A percentile compares a stretch with the other conserved stretches of the same genome.
These are phyloP conservation scores for Liquidambar formosana DNA, from an alignment of 164 flowering plant genomes.

Conservation along the genomic window DNA sequence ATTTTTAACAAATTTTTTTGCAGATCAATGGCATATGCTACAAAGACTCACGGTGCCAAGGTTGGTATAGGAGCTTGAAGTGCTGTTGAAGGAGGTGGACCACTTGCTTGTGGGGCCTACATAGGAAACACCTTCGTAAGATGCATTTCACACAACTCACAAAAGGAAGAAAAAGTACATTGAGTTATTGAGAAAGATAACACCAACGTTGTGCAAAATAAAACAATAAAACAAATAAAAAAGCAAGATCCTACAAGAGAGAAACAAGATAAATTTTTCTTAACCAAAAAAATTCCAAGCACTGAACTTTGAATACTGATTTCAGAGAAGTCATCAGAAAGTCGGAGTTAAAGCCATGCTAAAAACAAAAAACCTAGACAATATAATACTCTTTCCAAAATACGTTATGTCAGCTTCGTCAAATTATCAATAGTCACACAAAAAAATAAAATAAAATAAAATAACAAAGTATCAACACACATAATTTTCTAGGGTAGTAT, in stretches of 20 bases:
- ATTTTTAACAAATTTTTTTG: not conserved
- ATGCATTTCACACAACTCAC: not conserved
- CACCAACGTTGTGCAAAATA: not conserved
- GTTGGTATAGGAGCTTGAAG: conserved; percentile 47
- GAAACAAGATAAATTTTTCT: too few species aligned
- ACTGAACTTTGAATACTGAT: too few species aligned
- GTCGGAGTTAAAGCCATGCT: too few species aligned
- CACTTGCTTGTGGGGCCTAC: conserved; percentile 53
- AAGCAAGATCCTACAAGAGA: not conserved
- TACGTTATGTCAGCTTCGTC: too few species aligned
- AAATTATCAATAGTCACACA: too few species aligned
- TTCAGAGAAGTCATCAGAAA: too few species aligned
- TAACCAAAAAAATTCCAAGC: too few species aligned
- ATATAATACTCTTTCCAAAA: too few species aligned
- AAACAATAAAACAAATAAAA: not conserved
- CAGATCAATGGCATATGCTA: not conserved
- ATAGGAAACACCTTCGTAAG: conserved; percentile 1
- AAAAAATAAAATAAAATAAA: too few species aligned
- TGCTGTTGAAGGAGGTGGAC: conserved; percentile 36
- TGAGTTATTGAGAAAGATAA: not conserved
- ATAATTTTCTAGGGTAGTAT: too few species aligned
- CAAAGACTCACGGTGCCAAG: conserved; percentile 44
- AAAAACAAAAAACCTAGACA: too few species aligned
- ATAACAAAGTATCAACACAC: too few species aligned
- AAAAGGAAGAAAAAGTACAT: not conserved